These are phyloP conservation scores for Laetiporus sulphureus DNA, from an alignment of 1,284 basidiomycete genomes.

Conservation along the genomic window DNA sequence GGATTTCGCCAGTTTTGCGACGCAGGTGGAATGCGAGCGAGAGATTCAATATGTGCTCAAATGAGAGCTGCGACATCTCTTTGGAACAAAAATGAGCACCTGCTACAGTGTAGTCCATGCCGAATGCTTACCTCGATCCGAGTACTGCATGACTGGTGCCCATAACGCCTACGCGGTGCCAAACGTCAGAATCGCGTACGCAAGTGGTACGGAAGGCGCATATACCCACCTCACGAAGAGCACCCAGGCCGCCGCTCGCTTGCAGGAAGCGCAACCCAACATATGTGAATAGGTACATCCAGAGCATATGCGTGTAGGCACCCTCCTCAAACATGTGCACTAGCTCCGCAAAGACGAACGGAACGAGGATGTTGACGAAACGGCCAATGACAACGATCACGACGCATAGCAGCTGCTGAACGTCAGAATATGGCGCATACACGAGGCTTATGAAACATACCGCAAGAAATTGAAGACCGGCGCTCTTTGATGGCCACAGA, in stretches of 20 bases:
- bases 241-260: constrained; percentile 64
- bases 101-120: no score
- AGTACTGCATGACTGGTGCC: constrained; percentile 86
- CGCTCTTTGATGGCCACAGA: constrained; percentile 73
- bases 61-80: constrained; percentile 78
- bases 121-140: constrained; percentile 47
- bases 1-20: constrained; percentile 60
- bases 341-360: constrained; percentile 66
- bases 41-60: constrained; percentile 75
- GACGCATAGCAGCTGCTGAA: constrained; percentile 52
- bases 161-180: constrained; percentile 56
- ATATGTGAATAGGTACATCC: constrained; percentile 59
- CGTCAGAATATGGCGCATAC: constrained; percentile 4
- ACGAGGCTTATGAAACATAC: constrained; percentile 30
- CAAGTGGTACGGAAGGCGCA: no score
- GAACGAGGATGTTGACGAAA: constrained; percentile 67
- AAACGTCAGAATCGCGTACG: no score
- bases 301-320: constrained; percentile 38
- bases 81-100: constrained; percentile 2
- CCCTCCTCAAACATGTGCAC: constrained; percentile 53
- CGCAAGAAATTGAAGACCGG: constrained; percentile 65
- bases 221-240: constrained; percentile 55
- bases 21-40: constrained; percentile 82
- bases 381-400: constrained; percentile 69
- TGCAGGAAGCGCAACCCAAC: constrained; percentile 60